Evolutionary conservation across 768 basidiomycete genomes (phyloP).

Genomic region (Cystoderma amianthinum): DNA sequence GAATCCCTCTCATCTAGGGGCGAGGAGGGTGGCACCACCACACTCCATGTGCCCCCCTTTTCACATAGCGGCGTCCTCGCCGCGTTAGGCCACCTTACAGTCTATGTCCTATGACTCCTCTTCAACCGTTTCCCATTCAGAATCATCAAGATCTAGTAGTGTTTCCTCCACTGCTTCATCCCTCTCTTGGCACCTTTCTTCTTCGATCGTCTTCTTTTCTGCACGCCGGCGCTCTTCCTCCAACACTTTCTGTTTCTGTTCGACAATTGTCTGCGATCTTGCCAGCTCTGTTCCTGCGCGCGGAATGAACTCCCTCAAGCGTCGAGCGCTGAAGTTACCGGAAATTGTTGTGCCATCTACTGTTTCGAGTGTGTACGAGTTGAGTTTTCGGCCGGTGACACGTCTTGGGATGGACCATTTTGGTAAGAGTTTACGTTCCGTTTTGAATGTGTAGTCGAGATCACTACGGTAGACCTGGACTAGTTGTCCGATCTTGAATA

Average conservation of each 20-base stretch:
- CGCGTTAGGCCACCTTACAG: neutral
- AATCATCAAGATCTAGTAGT: neutral
- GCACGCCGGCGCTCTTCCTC: neutral
- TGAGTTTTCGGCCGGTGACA: constrained; percentile 7
- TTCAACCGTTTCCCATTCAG: neutral
- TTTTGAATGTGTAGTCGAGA: constrained; percentile 13
- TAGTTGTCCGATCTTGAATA: constrained; percentile 15
- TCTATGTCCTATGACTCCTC: neutral
- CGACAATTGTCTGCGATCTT: constrained; percentile 2
- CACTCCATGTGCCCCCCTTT: too few species aligned
- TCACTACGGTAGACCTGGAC: constrained; percentile 19
- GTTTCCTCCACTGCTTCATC: neutral
- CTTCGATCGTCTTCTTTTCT: neutral
- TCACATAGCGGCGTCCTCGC: neutral
- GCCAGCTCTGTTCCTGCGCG: constrained; percentile 11
- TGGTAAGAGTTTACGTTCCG: constrained; percentile 16
- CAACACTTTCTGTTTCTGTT: neutral
- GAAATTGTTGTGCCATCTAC: constrained; percentile 7
- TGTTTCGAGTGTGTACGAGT: constrained; percentile 15
- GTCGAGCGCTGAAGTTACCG: constrained; percentile 8
- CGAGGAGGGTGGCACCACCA: too few species aligned
- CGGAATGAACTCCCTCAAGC: constrained; percentile 12
- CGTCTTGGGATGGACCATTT: constrained; percentile 18
- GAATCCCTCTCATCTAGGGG: too few species aligned
- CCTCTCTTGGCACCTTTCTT: neutral